Evolutionary conservation across 2,329 filamentous ascomycete genomes (phyloP), one percentile per base, ranked within the genome.

Genomic region (Catunica adiposa): DNA sequence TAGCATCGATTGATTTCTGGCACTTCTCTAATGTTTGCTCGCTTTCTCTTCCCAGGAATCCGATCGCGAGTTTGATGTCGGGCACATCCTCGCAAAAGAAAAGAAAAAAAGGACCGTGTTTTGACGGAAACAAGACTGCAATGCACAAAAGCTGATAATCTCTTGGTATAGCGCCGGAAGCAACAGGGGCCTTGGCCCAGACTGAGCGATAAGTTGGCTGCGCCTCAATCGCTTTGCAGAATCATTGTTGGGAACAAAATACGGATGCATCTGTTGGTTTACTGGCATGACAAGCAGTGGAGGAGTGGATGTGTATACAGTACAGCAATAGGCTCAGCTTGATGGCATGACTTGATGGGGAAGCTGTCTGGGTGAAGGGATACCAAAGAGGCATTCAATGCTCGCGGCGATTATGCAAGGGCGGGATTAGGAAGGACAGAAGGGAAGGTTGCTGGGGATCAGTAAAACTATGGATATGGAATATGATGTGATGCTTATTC

Each of bases 111-210:
- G 11, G 38, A 5, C 38, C 38, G 15, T 42, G 38, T n/a, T 15
- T 42, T n/a, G 5, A 42, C 15, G 14, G 17, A 42, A 20, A 15
- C 38, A 42, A 42, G 17, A 42, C 14, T n/a, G 17, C 4, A 42
- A 42, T 34, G 38, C 38, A 6, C 17, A n/a, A n/a, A n/a, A 20
- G 15, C 5, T 42, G 38, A 15, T 6, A n/a, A 20, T 42, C 14
- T 48, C 20, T 26, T n/a, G 40, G 44, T 48, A 7, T 7, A 48
- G 44, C 8, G 5, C 20, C 44, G 44, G 20, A 48, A 22, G 26
- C 20, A 54, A 34, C 38, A 31, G 52, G n/a, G 23, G 38, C 52
- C 53, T 54, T 47, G 53, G 53, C 40, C 44, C 37, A 47, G 40
- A 47, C 40, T 25, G 20, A 47, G 42, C 42, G 23, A 54, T 46